These are phyloP conservation scores for Leccinum fuscescens DNA, from an alignment of 1,284 basidiomycete species.

Conservation along the genomic window DNA sequence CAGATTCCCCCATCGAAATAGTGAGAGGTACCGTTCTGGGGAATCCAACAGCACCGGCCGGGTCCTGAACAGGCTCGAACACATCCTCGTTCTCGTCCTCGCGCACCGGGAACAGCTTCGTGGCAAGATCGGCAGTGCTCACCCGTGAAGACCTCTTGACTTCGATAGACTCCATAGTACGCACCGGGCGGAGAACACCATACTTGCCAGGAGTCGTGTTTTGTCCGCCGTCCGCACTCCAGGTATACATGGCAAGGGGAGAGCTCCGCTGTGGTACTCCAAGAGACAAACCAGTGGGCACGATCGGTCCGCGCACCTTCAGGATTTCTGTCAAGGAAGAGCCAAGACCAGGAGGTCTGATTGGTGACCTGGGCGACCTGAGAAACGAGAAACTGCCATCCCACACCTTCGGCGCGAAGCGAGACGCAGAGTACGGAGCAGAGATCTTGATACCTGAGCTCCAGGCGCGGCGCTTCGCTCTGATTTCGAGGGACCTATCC, in stretches of 20 bases:
- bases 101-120: conserved; percentile 31
- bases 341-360: conserved; percentile 26
- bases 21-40: conserved; percentile 8
- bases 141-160: conserved; percentile 22
- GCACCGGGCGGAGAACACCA: conserved; percentile 16
- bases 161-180: conserved; percentile 11
- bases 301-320: conserved; percentile 23
- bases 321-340: background rate
- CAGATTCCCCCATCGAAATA: conserved; percentile 5
- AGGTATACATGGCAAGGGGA: conserved; percentile 24
- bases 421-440: conserved; percentile 20
- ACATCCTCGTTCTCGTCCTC: conserved; percentile 22
- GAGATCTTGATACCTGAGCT: conserved; percentile 33
- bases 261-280: conserved; percentile 27
- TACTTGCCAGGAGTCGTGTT: conserved; percentile 8
- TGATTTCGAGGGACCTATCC: conserved; percentile 26
- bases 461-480: conserved; percentile 34
- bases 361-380: conserved; percentile 1
- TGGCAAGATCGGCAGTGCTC: conserved; percentile 22
- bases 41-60: conserved; percentile 17
- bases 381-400: conserved; percentile 3
- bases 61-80: conserved; percentile 9
- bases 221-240: conserved; percentile 15
- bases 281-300: conserved; percentile 31
- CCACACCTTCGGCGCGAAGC: conserved; percentile 19